phyloP scores from a whole-genome alignment of 1,284 basidiomycete genomes.

The Ustilago lituana region DNA sequence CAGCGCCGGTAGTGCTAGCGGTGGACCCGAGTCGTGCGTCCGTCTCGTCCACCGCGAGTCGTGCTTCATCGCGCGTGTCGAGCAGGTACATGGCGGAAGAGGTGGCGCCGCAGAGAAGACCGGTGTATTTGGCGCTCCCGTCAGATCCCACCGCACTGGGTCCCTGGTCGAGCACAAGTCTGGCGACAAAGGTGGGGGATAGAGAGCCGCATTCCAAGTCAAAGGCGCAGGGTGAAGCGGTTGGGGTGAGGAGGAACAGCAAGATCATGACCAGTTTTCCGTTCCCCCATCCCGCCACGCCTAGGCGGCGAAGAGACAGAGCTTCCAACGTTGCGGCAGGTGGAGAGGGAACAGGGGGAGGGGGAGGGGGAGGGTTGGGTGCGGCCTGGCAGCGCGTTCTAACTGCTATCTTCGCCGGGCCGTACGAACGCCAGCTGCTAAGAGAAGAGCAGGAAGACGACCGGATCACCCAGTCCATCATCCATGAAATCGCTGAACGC shows the following conservation, averaged over 20 bases:
- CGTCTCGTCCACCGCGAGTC: conserved; percentile 2
- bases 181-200: not conserved
- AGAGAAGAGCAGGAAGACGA: conserved; percentile 39
- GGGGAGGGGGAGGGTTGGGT: not conserved
- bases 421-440: conserved; percentile 31
- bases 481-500: conserved; percentile 20
- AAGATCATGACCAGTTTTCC: conserved; percentile 54
- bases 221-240: not conserved
- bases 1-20: too few relatives aligned
- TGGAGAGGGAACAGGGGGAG: too few relatives aligned
- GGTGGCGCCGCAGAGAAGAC: conserved; percentile 31
- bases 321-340: too few relatives aligned
- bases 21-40: conserved; percentile 31
- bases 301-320: conserved; percentile 3
- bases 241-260: conserved; percentile 24
- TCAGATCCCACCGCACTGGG: conserved; percentile 24
- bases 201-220: not conserved
- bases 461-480: conserved; percentile 28
- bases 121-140: conserved; percentile 24
- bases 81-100: conserved; percentile 35
- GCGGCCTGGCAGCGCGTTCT: conserved; percentile 32
- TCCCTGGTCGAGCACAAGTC: conserved; percentile 17
- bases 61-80: conserved; percentile 11
- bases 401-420: conserved; percentile 37
- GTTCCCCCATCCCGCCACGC: conserved; percentile 41